Evolutionary conservation across 2,329 filamentous ascomycete genomes (phyloP), one percentile per base, ranked within the genome.

Genomic region (Pezizomycotina sp.): DNA sequence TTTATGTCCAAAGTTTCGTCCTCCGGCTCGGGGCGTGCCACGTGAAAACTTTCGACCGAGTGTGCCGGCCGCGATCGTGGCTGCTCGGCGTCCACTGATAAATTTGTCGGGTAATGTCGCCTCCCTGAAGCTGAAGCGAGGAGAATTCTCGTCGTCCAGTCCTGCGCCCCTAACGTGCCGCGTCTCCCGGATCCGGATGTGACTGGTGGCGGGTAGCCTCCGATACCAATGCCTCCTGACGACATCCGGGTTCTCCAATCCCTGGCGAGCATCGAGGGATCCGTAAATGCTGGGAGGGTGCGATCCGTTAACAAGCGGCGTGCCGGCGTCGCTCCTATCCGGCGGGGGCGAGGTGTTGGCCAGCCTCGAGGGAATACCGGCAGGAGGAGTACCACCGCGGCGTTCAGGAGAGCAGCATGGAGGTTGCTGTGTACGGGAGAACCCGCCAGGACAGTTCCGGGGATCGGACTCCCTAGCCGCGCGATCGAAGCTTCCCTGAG

Each of bases 51-150:
- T 84, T 77, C 60, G 84, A 92, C 50, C 71, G 71, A 12, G 65
- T 62, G 19, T 61, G 57, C 48, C 74, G 70, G 29, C 71, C 64
- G 53, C 91, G 75, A 33, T 78, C 48, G 13, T 33, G 38, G 14
- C 45, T 78, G 55, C 91, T 80, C 56, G 95, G 83, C 4, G 83
- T 82, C 81, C 91, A 98, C 50, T 81, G 77, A 63, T 98, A 98
- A 50, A 98, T 92, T 36, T 86, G 81, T 43, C 89, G 68, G 15
- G 86, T 93, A 38, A 93, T 77, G 55, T 98, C 89, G 46, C 89
- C 89, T 42, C 89, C 89, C 55, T 95, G 91, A 29, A 98, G 63
- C 54, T 76, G 75, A 55, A 98, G 59, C 58, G 89, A 95, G 19
- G 84, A 93, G 56, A 98, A 98, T 52, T 92, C 81, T 4, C 79